phyloP scores from a whole-genome alignment of 2,329 filamentous ascomycete species.

The Chlorencoelia australis region DNA sequence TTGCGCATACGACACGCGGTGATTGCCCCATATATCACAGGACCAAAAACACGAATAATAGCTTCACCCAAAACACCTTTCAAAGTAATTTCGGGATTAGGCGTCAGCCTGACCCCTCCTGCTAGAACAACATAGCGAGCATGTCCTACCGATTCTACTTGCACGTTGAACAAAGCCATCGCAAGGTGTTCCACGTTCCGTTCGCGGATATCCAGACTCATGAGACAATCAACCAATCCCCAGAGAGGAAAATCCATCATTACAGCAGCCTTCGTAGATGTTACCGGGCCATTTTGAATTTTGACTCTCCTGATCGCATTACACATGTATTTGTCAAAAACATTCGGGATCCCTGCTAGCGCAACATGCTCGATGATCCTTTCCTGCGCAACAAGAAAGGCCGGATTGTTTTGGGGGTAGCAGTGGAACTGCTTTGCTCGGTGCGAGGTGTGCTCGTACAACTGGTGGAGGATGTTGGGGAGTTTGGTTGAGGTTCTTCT shows the following conservation, averaged over 20 bases:
- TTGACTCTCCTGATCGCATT: background rate
- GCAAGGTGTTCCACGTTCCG: conserved; percentile 5
- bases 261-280: conserved; percentile 1
- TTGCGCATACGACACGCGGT: background rate
- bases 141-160: conserved; percentile 3
- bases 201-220: conserved; percentile 6
- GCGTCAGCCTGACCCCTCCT: conserved; percentile 2
- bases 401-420: background rate
- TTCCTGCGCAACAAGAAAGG: background rate
- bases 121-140: conserved; percentile 2
- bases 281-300: background rate
- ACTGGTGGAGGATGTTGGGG: background rate
- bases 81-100: conserved; percentile 5
- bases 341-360: background rate
- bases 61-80: conserved; percentile 5
- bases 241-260: conserved; percentile 6
- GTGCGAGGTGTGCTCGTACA: background rate
- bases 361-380: background rate
- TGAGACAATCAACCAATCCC: conserved; percentile 10
- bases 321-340: background rate
- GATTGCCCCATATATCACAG: conserved; percentile 4
- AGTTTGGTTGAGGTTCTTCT: background rate
- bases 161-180: conserved; percentile 7
- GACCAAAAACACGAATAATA: conserved; percentile 6
- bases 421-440: background rate